phyloP scores from a whole-genome alignment of 495 filamentous ascomycete species.

The Neurospora terricola region DNA sequence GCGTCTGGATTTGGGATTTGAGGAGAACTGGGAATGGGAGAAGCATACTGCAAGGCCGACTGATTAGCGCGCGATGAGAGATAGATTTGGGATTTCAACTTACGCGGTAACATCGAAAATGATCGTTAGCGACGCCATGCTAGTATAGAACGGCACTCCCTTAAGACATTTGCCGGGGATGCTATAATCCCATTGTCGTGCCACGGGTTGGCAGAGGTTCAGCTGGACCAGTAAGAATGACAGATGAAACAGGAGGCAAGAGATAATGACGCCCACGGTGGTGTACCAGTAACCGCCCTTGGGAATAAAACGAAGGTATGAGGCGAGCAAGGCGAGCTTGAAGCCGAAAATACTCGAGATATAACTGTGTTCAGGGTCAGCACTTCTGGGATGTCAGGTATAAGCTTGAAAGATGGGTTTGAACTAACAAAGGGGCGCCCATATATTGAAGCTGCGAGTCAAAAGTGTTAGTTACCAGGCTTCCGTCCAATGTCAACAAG shows the following conservation, averaged over 20 bases:
- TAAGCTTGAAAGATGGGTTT: not conserved
- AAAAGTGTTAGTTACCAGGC: slow-evolving; percentile 1
- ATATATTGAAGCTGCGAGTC: slow-evolving; percentile 26
- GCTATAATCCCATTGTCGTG: slow-evolving; percentile 36
- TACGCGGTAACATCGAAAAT: slow-evolving; percentile 39
- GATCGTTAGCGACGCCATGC: slow-evolving; percentile 32
- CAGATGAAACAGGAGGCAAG: slow-evolving; percentile 23
- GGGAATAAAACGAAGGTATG: slow-evolving; percentile 41
- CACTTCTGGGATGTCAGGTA: not conserved
- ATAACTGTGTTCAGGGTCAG: slow-evolving; percentile 20
- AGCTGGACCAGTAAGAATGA: slow-evolving; percentile 30
- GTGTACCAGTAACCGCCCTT: slow-evolving; percentile 27
- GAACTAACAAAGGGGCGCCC: slow-evolving; percentile 31
- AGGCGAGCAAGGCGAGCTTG: slow-evolving; percentile 40
- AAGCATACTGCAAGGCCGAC: slow-evolving; percentile 24
- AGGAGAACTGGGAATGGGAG: slow-evolving; percentile 43
- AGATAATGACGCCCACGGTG: slow-evolving; percentile 24
- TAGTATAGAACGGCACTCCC: slow-evolving; percentile 33
- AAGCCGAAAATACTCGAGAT: slow-evolving; percentile 39
- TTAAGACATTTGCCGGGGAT: slow-evolving; percentile 34
- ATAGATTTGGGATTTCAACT: slow-evolving; percentile 3
- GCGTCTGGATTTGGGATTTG: slow-evolving; percentile 27
- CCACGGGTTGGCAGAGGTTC: slow-evolving; percentile 36
- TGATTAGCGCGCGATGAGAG: not conserved
- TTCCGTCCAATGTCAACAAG: not conserved